Conservation (phyloP, 805 yeast genomes). For the Vanderwaltozyma yarrowii region DNA sequence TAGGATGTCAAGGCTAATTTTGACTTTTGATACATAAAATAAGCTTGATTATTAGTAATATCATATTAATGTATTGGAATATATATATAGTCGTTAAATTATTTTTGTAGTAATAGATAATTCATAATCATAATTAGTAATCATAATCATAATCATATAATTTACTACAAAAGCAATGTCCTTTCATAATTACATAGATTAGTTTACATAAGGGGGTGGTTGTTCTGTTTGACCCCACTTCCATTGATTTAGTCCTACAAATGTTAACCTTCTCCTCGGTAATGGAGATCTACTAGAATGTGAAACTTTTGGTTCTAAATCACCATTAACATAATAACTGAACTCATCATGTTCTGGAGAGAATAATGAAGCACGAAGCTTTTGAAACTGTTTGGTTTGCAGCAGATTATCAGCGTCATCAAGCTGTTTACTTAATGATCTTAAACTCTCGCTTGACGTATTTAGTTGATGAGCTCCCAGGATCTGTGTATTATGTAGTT, state of each 20-base stretch:
- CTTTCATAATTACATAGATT: background rate
- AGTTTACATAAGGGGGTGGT: constrained; percentile 19
- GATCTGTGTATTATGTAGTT: no score
- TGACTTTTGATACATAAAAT: no score
- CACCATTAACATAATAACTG: background rate
- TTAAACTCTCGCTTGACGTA: background rate
- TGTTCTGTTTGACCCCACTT: constrained; percentile 22
- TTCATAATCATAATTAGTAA: no score
- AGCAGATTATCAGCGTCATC: background rate
- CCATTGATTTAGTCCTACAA: constrained; percentile 13
- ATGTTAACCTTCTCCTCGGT: constrained; percentile 9
- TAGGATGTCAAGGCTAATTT: no score
- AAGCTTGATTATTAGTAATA: no score
- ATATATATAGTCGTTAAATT: no score
- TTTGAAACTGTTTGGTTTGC: background rate
- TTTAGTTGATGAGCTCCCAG: background rate
- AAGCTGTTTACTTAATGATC: background rate
- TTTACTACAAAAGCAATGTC: background rate
- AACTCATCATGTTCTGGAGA: background rate
- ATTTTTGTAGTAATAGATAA: no score
- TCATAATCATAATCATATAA: no score
- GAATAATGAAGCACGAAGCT: background rate
- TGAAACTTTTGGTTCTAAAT: background rate
- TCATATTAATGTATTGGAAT: no score
- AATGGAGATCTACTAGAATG: background rate